A percentile compares a stretch with the other conserved stretches of the same genome.
These are phyloP conservation scores for Veloboletus limbatus DNA, from an alignment of 1,284 basidiomycete genomes.

Conservation along the genomic window DNA sequence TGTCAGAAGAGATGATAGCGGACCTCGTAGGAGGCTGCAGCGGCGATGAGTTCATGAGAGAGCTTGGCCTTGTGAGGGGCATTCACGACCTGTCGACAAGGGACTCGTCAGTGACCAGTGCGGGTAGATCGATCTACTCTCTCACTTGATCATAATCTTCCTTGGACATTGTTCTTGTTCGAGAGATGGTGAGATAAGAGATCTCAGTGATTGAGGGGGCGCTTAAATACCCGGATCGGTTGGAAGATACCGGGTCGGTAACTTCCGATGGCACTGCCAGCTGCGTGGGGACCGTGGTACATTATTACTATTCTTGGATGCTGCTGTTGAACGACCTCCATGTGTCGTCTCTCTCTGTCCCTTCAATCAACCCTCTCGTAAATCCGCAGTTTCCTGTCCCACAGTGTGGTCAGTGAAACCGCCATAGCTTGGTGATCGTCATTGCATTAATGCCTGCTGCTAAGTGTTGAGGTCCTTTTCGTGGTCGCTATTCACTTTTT, in stretches of 20 bases:
- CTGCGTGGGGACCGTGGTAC: not conserved
- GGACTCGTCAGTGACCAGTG: not conserved
- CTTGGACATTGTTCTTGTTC: constrained; percentile 14
- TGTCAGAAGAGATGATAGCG: not conserved
- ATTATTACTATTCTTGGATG: not conserved
- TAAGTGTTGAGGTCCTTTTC: not conserved
- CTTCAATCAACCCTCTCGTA: not conserved
- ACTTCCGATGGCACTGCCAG: constrained; percentile 10
- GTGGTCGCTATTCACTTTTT: not conserved
- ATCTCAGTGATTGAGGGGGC: constrained; percentile 9
- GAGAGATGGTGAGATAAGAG: constrained; percentile 9
- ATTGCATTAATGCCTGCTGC: constrained; percentile 3
- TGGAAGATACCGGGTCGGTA: not conserved
- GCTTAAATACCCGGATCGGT: constrained; percentile 20
- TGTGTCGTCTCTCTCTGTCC: not conserved
- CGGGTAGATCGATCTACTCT: not conserved
- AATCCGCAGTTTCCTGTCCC: not conserved
- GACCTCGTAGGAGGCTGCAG: constrained; percentile 30
- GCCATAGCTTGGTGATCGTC: not conserved
- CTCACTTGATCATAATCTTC: constrained; percentile 19
- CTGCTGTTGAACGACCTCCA: not conserved
- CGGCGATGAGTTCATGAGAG: constrained; percentile 30
- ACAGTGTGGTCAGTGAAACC: too few relatives aligned
- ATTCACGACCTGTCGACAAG: constrained; percentile 32
- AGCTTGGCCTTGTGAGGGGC: constrained; percentile 34